Conservation (phyloP, 257 asterid species). For the Rauvolfia tetraphylla region DNA sequence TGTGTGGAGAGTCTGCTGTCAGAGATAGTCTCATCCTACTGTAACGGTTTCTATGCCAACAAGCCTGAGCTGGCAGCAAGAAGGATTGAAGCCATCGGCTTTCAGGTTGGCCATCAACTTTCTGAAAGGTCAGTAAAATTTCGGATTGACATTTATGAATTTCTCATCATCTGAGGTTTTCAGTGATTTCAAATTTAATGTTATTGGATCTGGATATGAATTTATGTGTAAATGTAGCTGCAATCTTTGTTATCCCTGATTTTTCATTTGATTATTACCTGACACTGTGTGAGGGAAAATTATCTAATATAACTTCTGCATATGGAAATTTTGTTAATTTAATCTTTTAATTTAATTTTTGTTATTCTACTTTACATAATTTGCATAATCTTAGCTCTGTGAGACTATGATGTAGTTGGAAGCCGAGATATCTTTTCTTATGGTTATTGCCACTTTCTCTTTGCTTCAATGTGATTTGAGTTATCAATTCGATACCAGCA, state of each 20-base stretch:
- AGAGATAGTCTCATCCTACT: slow-evolving; percentile 73
- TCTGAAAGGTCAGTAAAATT: slow-evolving; percentile 57
- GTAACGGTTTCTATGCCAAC: slow-evolving; percentile 75
- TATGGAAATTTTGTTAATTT: background rate
- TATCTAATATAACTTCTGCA: background rate
- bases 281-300: too few species aligned
- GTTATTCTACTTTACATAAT: background rate
- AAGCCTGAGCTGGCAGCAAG: slow-evolving; percentile 97
- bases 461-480: background rate
- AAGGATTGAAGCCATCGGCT: slow-evolving; percentile 92
- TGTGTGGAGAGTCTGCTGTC: slow-evolving; percentile 88
- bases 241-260: background rate
- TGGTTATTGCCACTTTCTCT: background rate
- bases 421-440: background rate
- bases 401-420: background rate
- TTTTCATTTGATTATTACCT: background rate
- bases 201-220: background rate
- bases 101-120: slow-evolving; percentile 93
- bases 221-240: background rate
- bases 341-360: background rate
- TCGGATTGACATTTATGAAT: background rate
- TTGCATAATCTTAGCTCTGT: background rate
- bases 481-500: background rate
- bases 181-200: background rate
- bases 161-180: background rate